These are phyloP conservation scores for Schizochytrium sp. DNA, from an alignment of 108 stramenopile genomes.

Conservation along the genomic window DNA sequence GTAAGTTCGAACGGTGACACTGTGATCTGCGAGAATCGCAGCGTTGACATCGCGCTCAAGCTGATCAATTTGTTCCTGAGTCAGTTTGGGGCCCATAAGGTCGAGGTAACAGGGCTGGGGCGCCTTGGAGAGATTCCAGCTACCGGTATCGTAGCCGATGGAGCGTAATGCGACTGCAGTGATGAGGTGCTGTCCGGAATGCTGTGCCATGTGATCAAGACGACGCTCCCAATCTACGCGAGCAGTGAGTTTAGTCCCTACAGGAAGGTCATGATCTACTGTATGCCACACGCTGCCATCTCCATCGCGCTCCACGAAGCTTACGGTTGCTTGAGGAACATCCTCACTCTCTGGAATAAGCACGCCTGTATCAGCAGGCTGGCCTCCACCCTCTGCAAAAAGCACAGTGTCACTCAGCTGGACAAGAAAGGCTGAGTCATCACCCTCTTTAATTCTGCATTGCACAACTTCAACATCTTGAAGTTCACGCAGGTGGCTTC, in stretches of 20 bases:
- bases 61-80: not conserved
- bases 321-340: not conserved
- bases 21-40: constrained; percentile 17
- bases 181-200: constrained; percentile 68
- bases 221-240: constrained; percentile 66
- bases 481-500: constrained; percentile 42
- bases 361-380: constrained; percentile 63
- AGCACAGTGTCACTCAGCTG: constrained; percentile 66
- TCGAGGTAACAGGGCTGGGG: constrained; percentile 55
- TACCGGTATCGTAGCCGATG: not conserved
- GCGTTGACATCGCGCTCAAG: constrained; percentile 64
- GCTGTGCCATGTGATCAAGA: constrained; percentile 64
- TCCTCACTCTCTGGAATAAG: not conserved
- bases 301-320: constrained; percentile 3
- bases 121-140: constrained; percentile 6
- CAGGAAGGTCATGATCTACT: not conserved
- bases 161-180: constrained; percentile 62
- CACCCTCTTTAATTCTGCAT: constrained; percentile 1
- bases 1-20: constrained; percentile 31
- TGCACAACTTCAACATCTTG: not conserved
- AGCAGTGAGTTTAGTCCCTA: constrained; percentile 21
- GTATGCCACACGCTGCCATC: constrained; percentile 23
- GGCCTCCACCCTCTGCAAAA: constrained; percentile 69
- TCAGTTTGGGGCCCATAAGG: not conserved
- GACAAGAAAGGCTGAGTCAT: not conserved